Evolutionary conservation across 2,329 filamentous ascomycete species (phyloP).

Genomic region (Elsinoe batatas): DNA sequence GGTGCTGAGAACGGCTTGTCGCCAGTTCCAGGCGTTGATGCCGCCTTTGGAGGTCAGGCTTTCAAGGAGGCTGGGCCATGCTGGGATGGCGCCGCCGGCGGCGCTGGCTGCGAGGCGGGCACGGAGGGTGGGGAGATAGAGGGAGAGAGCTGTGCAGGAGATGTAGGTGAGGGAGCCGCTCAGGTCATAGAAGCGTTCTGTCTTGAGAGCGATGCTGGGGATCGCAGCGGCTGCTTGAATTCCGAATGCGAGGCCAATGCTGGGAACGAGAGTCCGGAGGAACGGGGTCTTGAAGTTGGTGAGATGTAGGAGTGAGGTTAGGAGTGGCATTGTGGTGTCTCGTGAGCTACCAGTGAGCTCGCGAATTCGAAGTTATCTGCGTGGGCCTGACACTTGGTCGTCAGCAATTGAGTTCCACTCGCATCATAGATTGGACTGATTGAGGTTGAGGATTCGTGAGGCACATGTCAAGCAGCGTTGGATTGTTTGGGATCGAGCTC

Average conservation of each 20-base stretch:
- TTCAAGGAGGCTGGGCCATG: conserved; percentile 39
- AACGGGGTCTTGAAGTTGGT: conserved; percentile 55
- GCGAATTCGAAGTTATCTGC: conserved; percentile 1
- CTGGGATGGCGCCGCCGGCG: conserved; percentile 31
- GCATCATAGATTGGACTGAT: conserved; percentile 2
- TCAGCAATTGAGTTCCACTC: conserved; percentile 4
- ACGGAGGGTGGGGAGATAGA: conserved; percentile 52
- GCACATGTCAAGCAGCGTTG: background rate
- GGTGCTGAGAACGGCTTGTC: conserved; percentile 45
- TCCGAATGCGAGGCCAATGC: conserved; percentile 51
- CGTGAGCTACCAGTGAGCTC: conserved; percentile 1
- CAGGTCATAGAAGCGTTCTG: conserved; percentile 59
- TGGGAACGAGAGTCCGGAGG: conserved; percentile 52
- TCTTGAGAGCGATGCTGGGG: conserved; percentile 50
- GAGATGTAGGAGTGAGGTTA: conserved; percentile 45
- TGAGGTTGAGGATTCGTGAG: conserved; percentile 3
- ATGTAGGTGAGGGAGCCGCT: conserved; percentile 58
- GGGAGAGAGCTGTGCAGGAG: conserved; percentile 51
- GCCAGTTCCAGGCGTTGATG: conserved; percentile 48
- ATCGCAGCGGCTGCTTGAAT: conserved; percentile 53
- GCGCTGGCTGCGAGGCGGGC: conserved; percentile 41
- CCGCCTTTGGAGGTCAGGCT: conserved; percentile 36
- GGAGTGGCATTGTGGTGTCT: conserved; percentile 23
- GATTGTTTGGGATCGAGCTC: conserved; percentile 1
- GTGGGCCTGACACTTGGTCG: background rate